phyloP scores from a whole-genome alignment of 2,329 filamentous ascomycete genomes.

The Teratosphaeria viscida region DNA sequence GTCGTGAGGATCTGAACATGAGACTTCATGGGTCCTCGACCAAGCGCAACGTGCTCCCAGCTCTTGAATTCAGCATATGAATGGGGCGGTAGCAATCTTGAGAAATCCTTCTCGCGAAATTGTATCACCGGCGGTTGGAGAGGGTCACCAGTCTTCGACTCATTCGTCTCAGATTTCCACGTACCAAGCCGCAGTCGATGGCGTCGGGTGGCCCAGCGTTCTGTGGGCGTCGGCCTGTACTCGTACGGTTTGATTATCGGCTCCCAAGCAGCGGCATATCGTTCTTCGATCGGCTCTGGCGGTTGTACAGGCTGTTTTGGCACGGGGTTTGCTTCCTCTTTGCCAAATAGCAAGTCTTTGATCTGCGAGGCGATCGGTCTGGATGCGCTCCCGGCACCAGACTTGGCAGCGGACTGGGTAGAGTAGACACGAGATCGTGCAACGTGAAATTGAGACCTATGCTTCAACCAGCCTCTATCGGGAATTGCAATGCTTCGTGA shows the following conservation, averaged over 20 bases:
- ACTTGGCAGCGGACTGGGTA: not conserved
- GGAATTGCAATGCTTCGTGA: not conserved
- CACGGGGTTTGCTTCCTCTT: not conserved
- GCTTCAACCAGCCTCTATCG: not conserved
- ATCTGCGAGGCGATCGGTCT: not conserved
- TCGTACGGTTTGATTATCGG: not conserved
- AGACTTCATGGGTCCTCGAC: constrained; percentile 52
- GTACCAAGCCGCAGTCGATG: not conserved
- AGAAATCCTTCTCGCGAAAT: not conserved
- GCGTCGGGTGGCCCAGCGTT: not conserved
- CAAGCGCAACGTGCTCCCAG: not conserved
- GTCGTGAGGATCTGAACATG: constrained; percentile 66
- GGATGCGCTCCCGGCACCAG: not conserved
- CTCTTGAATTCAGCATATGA: not conserved
- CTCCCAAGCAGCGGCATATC: not conserved
- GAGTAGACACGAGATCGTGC: not conserved
- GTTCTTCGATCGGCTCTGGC: not conserved
- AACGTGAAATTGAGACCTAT: not conserved
- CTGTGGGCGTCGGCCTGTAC: not conserved
- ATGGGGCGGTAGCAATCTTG: not conserved
- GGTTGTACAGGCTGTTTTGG: not conserved
- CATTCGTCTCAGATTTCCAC: not conserved
- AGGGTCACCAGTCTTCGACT: not conserved
- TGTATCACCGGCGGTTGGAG: not conserved
- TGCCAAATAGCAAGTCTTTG: not conserved